Evolutionary conservation across 2,329 filamentous ascomycete genomes (phyloP).

Genomic region (Catunica adiposa): DNA sequence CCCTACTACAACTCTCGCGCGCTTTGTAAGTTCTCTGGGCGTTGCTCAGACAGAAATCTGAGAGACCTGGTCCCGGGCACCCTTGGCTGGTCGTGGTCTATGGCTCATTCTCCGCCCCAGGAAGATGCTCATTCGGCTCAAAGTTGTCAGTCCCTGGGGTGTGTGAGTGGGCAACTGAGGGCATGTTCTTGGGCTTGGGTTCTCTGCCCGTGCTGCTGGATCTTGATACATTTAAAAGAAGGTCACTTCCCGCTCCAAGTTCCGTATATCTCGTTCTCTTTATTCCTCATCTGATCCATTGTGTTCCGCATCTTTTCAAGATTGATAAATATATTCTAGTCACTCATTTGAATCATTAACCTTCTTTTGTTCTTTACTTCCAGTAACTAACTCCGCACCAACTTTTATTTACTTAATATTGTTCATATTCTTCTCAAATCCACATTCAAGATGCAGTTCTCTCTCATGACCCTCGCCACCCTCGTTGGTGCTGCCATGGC

Average conservation of each 20-base stretch:
- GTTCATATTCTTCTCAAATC: slow-evolving; percentile 12
- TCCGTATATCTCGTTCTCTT: background rate
- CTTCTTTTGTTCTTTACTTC: slow-evolving; percentile 4
- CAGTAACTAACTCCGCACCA: background rate
- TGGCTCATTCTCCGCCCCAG: slow-evolving; percentile 1
- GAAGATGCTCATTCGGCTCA: background rate
- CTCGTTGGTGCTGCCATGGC: slow-evolving; percentile 35
- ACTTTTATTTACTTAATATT: slow-evolving; percentile 4
- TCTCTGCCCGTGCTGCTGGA: background rate
- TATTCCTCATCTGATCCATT: slow-evolving; percentile 9
- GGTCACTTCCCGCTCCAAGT: background rate
- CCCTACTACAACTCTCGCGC: background rate
- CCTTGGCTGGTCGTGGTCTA: background rate
- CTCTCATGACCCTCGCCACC: slow-evolving; percentile 27
- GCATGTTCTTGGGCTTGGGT: background rate
- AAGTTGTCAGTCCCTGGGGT: background rate
- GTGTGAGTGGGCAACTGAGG: background rate
- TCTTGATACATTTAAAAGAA: slow-evolving; percentile 4
- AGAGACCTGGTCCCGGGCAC: background rate
- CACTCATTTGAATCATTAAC: slow-evolving; percentile 12
- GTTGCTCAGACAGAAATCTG: background rate
- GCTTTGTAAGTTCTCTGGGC: background rate
- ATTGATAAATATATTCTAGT: slow-evolving; percentile 6
- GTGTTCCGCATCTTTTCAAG: slow-evolving; percentile 6
- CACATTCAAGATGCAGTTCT: slow-evolving; percentile 37